Evolutionary conservation across 768 basidiomycete species (phyloP).

Genomic region (Mycena rebaudengoi): DNA sequence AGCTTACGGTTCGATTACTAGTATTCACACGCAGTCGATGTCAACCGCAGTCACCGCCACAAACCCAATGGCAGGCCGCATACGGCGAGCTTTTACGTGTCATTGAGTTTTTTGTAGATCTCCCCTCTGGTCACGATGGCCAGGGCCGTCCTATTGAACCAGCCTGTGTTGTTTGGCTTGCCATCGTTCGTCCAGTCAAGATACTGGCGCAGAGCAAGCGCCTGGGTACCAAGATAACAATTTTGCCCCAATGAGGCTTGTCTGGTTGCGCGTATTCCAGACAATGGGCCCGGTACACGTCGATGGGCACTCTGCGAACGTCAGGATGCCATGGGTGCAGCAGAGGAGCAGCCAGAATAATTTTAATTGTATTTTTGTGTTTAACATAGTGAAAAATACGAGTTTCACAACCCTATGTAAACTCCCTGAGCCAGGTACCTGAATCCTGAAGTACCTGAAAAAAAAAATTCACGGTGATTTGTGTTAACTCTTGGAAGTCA

Average conservation of each 20-base stretch:
- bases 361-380: background rate
- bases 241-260: background rate
- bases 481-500: constrained; percentile 1
- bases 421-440: no score
- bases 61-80: background rate
- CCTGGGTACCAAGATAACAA: background rate
- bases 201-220: background rate
- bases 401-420: no score
- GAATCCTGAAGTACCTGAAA: no score
- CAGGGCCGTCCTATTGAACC: background rate
- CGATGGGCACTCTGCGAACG: constrained; percentile 5
- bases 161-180: background rate
- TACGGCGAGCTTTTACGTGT: constrained; percentile 1
- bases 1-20: background rate
- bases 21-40: background rate
- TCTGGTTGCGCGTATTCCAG: constrained; percentile 2
- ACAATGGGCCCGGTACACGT: background rate
- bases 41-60: background rate
- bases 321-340: background rate
- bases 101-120: background rate
- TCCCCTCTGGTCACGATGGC: background rate
- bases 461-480: background rate
- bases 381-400: no score
- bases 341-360: background rate
- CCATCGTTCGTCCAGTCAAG: background rate